Evolutionary conservation across 2,329 filamentous ascomycete species (phyloP).

Genomic region (Fusarium redolens): DNA sequence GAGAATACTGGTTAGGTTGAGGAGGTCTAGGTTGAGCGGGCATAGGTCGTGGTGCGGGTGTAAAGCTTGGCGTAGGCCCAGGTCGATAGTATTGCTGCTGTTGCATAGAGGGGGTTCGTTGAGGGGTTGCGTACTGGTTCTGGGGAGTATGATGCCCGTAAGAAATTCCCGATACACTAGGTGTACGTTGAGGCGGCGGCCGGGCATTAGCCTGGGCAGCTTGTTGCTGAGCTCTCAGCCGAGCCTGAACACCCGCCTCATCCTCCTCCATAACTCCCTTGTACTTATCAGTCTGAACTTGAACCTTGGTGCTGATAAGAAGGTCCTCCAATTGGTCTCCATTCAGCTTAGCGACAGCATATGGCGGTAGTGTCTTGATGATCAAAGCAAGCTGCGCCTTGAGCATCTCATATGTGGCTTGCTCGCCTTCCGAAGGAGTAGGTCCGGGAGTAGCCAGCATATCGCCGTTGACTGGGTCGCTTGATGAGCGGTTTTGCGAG

Average conservation of each 20-base stretch:
- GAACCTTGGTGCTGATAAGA: conserved; percentile 81
- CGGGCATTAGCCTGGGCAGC: conserved; percentile 50
- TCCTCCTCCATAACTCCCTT: conserved; percentile 87
- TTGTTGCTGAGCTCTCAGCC: conserved; percentile 55
- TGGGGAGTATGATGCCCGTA: conserved; percentile 58
- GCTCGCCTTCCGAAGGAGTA: conserved; percentile 73
- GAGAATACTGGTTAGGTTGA: conserved; percentile 62
- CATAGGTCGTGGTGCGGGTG: conserved; percentile 54
- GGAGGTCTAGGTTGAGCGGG: conserved; percentile 52
- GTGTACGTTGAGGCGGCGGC: conserved; percentile 53
- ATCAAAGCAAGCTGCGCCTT: conserved; percentile 80
- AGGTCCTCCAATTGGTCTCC: conserved; percentile 87
- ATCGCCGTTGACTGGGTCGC: conserved; percentile 73
- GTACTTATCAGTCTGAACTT: conserved; percentile 78
- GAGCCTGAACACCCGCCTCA: conserved; percentile 68
- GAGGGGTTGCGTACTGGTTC: conserved; percentile 61
- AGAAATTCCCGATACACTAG: conserved; percentile 53
- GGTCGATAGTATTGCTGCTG: conserved; percentile 61
- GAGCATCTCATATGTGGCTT: conserved; percentile 75
- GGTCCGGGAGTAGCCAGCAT: conserved; percentile 75
- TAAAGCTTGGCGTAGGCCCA: conserved; percentile 55
- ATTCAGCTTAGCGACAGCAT: conserved; percentile 86
- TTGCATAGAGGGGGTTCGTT: conserved; percentile 57
- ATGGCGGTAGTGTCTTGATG: conserved; percentile 81
- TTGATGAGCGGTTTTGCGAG: conserved; percentile 69